These are phyloP conservation scores for Codiaeum variegatum DNA, from an alignment of 441 rosid species.

Conservation along the genomic window DNA sequence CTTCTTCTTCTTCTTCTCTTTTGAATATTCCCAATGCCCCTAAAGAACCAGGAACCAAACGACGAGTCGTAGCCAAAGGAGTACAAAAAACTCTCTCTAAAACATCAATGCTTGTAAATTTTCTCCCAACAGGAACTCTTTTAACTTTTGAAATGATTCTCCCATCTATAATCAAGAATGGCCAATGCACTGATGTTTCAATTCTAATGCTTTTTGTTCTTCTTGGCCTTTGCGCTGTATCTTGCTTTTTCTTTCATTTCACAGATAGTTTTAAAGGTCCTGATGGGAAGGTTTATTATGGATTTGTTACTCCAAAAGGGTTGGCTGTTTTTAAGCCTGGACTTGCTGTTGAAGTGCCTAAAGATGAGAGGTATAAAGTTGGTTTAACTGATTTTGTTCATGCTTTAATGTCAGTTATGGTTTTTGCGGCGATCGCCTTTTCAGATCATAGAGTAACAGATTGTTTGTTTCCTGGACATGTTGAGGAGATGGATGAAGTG, in stretches of 20 bases:
- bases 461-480: conserved; percentile 65
- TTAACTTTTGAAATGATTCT: conserved; percentile 85
- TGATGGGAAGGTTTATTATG: conserved; percentile 70
- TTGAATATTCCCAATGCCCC: conserved; percentile 14
- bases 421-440: conserved; percentile 71
- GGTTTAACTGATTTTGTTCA: conserved; percentile 70
- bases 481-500: conserved; percentile 80
- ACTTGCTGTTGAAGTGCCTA: conserved; percentile 50
- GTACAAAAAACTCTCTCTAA: conserved; percentile 63
- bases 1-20: neutral
- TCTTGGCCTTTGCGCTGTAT: conserved; percentile 63
- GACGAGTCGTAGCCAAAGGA: conserved; percentile 33
- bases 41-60: conserved; percentile 22
- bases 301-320: conserved; percentile 76
- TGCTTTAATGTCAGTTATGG: conserved; percentile 83
- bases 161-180: conserved; percentile 58
- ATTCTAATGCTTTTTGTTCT: conserved; percentile 62
- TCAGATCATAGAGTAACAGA: conserved; percentile 68
- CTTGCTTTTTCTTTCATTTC: conserved; percentile 93
- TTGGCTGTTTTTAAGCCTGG: conserved; percentile 84
- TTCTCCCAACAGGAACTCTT: conserved; percentile 90
- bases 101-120: conserved; percentile 76
- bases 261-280: conserved; percentile 77
- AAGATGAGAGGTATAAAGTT: conserved; percentile 63
- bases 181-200: conserved; percentile 63